These are phyloP conservation scores for Dentipellis fragilis DNA, from an alignment of 768 basidiomycete species.

Conservation along the genomic window DNA sequence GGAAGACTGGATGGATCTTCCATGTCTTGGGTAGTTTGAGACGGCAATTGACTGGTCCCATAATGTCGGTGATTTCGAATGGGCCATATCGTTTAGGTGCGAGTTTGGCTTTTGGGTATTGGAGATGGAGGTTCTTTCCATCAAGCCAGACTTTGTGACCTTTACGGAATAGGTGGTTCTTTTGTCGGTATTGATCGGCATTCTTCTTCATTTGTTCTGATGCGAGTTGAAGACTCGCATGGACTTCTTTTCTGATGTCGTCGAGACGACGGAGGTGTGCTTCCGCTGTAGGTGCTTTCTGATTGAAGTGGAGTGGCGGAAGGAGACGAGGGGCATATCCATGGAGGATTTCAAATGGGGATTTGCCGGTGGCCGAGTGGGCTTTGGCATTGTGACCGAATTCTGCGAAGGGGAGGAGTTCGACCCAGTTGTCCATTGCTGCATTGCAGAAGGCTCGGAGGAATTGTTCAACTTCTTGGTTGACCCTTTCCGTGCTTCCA, in stretches of 20 bases:
- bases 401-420: slow-evolving; percentile 17
- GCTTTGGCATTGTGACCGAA: slow-evolving; percentile 22
- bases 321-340: neutral
- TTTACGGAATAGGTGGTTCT: neutral
- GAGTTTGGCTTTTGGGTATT: slow-evolving; percentile 3
- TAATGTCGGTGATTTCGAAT: slow-evolving; percentile 5
- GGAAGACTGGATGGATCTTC: slow-evolving; percentile 12
- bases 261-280: neutral
- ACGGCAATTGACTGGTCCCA: neutral
- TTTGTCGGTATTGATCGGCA: neutral
- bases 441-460: slow-evolving; percentile 17
- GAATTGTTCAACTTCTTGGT: slow-evolving; percentile 23
- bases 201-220: neutral
- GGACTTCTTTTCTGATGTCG: neutral
- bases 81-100: slow-evolving; percentile 6
- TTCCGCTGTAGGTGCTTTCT: neutral
- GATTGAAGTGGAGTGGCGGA: neutral
- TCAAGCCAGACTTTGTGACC: slow-evolving; percentile 8
- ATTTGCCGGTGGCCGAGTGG: slow-evolving; percentile 14
- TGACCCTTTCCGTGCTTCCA: slow-evolving; percentile 22
- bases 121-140: slow-evolving; percentile 2
- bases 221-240: neutral
- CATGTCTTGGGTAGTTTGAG: slow-evolving; percentile 4
- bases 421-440: slow-evolving; percentile 19
- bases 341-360: slow-evolving; percentile 16